Evolutionary conservation across 2,329 filamentous ascomycete species (phyloP).

Genomic region (Penicillium sp.): DNA sequence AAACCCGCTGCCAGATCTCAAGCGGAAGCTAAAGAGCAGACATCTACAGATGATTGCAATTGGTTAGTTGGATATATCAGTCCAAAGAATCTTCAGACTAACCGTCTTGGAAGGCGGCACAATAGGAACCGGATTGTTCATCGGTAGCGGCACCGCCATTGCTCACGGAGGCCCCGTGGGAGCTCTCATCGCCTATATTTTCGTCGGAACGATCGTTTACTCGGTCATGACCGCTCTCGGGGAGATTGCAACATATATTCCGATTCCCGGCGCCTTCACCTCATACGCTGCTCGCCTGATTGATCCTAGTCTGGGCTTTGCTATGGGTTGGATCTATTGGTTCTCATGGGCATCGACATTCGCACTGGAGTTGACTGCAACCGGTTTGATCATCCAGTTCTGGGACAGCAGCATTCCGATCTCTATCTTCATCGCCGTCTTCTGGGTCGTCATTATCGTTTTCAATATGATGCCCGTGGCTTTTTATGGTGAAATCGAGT

Average conservation of each 20-base stretch:
- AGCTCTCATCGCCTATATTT: conserved; percentile 64
- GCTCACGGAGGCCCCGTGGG: conserved; percentile 63
- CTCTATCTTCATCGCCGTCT: conserved; percentile 69
- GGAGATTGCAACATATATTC: conserved; percentile 75
- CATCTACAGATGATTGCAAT: conserved; percentile 99
- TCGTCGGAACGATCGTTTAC: conserved; percentile 70
- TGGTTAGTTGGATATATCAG: conserved; percentile 57
- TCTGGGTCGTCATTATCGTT: conserved; percentile 67
- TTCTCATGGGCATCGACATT: conserved; percentile 73
- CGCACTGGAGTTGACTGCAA: conserved; percentile 68
- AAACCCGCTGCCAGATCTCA: conserved; percentile 62
- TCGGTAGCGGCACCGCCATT: conserved; percentile 63
- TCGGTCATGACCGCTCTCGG: conserved; percentile 66
- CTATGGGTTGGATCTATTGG: conserved; percentile 82
- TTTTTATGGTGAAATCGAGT: conserved; percentile 74
- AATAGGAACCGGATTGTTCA: conserved; percentile 70
- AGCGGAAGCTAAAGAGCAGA: conserved; percentile 75
- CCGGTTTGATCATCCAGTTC: conserved; percentile 72
- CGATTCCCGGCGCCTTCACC: conserved; percentile 72
- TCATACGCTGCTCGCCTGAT: conserved; percentile 73
- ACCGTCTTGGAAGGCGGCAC: conserved; percentile 51
- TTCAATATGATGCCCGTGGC: conserved; percentile 70
- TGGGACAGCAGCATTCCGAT: conserved; percentile 63
- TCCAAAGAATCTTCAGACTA: not conserved
- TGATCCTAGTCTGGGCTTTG: conserved; percentile 68